Conservation (phyloP, 202 grass and related monocot species). For the Panicum hallii region DNA sequence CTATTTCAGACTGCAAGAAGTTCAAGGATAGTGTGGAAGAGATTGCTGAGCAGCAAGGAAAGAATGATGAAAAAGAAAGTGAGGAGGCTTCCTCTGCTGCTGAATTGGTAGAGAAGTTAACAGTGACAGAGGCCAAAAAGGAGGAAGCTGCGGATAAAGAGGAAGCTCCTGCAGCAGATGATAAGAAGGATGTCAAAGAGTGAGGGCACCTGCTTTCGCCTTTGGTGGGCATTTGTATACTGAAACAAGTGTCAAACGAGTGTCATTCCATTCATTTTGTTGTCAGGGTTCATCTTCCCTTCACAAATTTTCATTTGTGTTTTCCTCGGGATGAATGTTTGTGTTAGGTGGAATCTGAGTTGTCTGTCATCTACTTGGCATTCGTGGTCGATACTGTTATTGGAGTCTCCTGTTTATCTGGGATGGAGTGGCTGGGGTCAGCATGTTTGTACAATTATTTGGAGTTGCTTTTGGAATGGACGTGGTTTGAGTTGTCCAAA, state of each 20-base stretch:
- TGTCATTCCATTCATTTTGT: constrained; percentile 55
- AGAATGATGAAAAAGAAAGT: constrained; percentile 49
- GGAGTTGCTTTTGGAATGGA: constrained; percentile 43
- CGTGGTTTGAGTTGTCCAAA: constrained; percentile 18
- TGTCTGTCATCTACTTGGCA: not conserved
- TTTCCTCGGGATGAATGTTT: constrained; percentile 42
- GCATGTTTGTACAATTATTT: constrained; percentile 57
- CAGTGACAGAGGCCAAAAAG: constrained; percentile 39
- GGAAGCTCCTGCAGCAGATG: constrained; percentile 38
- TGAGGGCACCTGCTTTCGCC: constrained; percentile 7
- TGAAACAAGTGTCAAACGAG: constrained; percentile 23
- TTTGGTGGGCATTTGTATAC: constrained; percentile 13
- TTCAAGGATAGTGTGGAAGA: constrained; percentile 68
- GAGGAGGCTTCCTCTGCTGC: constrained; percentile 54
- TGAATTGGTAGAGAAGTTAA: constrained; percentile 58
- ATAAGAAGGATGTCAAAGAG: constrained; percentile 48
- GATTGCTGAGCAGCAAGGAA: constrained; percentile 55
- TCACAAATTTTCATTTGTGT: constrained; percentile 54
- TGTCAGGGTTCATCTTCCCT: constrained; percentile 35
- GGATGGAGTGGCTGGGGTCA: constrained; percentile 29
- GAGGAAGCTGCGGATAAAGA: constrained; percentile 43
- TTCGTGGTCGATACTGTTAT: constrained; percentile 28
- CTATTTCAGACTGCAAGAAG: constrained; percentile 71
- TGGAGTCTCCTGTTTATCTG: constrained; percentile 35
- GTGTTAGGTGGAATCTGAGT: constrained; percentile 32